Evolutionary conservation across 768 basidiomycete genomes (phyloP).

Genomic region (Serendipita vermifera): DNA sequence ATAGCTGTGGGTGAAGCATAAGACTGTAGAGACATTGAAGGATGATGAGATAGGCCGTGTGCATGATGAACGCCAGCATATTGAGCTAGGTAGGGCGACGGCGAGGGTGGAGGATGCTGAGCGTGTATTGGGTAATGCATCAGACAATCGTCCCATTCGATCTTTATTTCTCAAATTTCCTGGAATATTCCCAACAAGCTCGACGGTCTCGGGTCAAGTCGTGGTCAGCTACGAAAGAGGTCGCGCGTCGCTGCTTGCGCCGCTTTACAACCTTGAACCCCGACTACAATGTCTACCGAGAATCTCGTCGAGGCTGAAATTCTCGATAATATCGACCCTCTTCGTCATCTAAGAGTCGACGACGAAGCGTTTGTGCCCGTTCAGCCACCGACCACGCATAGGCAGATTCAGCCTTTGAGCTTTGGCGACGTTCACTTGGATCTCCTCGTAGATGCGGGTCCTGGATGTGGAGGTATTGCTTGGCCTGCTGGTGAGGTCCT

Average conservation of each 20-base stretch:
- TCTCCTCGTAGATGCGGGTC: slow-evolving; percentile 62
- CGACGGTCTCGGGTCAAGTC: neutral
- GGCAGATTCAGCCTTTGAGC: slow-evolving; percentile 24
- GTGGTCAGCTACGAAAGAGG: slow-evolving; percentile 7
- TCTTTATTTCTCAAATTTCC: neutral
- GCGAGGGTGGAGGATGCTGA: slow-evolving; percentile 46
- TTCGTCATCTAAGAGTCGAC: slow-evolving; percentile 44
- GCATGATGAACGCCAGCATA: slow-evolving; percentile 8
- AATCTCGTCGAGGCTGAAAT: slow-evolving; percentile 40
- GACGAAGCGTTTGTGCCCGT: slow-evolving; percentile 35
- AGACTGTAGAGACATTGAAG: slow-evolving; percentile 27
- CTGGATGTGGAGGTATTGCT: slow-evolving; percentile 83
- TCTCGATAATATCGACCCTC: slow-evolving; percentile 44
- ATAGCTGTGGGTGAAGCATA: slow-evolving; percentile 63
- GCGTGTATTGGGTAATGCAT: slow-evolving; percentile 40
- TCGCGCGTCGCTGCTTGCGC: neutral
- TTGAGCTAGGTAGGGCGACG: slow-evolving; percentile 41
- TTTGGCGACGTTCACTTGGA: slow-evolving; percentile 9
- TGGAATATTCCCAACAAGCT: neutral
- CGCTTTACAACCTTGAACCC: no score
- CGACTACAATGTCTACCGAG: slow-evolving; percentile 14
- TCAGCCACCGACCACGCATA: slow-evolving; percentile 39
- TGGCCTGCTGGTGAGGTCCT: slow-evolving; percentile 91
- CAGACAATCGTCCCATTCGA: slow-evolving; percentile 4
- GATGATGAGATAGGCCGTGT: slow-evolving; percentile 28